These are phyloP conservation scores for Penicillium palitans DNA, from an alignment of 2,329 filamentous ascomycete species.

Conservation along the genomic window DNA sequence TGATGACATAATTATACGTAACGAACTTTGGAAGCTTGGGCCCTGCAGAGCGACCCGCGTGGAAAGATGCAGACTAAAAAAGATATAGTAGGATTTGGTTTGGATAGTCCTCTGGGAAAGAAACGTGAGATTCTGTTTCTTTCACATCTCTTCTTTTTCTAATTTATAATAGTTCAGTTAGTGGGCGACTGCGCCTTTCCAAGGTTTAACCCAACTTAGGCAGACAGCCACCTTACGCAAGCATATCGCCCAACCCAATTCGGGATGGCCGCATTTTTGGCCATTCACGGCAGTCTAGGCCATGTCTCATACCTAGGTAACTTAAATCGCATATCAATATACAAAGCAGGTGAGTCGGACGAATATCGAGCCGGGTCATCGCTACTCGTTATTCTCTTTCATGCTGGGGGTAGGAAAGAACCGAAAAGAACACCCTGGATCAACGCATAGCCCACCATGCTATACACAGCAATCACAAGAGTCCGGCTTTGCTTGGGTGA, in stretches of 20 bases:
- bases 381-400: background rate
- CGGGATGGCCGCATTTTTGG: slow-evolving; percentile 7
- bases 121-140: background rate
- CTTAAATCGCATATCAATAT: background rate
- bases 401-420: slow-evolving; percentile 84
- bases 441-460: slow-evolving; percentile 77
- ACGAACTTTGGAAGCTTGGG: slow-evolving; percentile 15
- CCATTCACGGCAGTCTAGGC: background rate
- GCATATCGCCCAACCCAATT: slow-evolving; percentile 9
- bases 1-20: slow-evolving; percentile 34
- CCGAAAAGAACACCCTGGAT: slow-evolving; percentile 84
- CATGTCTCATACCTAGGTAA: background rate
- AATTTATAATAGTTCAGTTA: background rate
- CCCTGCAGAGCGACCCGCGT: slow-evolving; percentile 17
- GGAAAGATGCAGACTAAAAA: slow-evolving; percentile 7
- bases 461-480: slow-evolving; percentile 53
- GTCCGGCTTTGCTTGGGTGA: slow-evolving; percentile 21
- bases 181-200: slow-evolving; percentile 5
- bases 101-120: background rate
- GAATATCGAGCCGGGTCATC: background rate
- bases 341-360: background rate
- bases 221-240: slow-evolving; percentile 24
- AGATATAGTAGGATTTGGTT: background rate
- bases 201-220: slow-evolving; percentile 15
- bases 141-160: background rate